Percentiles rank a stretch among this genome's conserved stretches.
phyloP scores from a whole-genome alignment of 2,329 filamentous ascomycete species.

The Colletotrichum neosansevieriae region DNA sequence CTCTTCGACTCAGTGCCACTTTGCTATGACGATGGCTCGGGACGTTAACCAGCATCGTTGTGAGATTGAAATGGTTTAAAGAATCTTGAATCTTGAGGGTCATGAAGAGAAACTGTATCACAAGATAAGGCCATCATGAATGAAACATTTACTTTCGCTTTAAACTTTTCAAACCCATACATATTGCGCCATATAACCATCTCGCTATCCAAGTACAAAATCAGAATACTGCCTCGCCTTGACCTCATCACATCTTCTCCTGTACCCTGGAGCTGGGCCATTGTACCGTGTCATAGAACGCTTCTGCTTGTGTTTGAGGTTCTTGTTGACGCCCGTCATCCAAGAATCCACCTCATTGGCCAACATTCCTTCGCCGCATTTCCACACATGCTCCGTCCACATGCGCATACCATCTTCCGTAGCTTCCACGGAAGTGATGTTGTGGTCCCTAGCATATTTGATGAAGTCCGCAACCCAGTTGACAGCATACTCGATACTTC shows the following conservation, averaged over 20 bases:
- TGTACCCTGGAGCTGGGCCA: constrained; percentile 58
- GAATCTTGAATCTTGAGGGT: too few species aligned
- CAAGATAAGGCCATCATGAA: too few species aligned
- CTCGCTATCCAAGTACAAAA: background rate
- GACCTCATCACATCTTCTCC: constrained; percentile 52
- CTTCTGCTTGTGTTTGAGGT: constrained; percentile 59
- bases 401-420: constrained; percentile 52
- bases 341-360: constrained; percentile 63
- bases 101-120: too few species aligned
- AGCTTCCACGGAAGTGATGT: constrained; percentile 53
- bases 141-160: too few species aligned
- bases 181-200: too few species aligned
- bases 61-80: too few species aligned
- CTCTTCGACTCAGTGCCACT: too few species aligned
- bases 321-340: constrained; percentile 68
- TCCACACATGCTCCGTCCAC: constrained; percentile 63
- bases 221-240: constrained; percentile 41
- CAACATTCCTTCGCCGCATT: constrained; percentile 58
- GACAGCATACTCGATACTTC: constrained; percentile 57
- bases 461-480: constrained; percentile 53
- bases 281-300: constrained; percentile 61
- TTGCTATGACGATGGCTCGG: too few species aligned
- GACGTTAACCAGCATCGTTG: too few species aligned
- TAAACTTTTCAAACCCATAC: too few species aligned
- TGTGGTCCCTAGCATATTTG: constrained; percentile 47